Percentiles rank a stretch among this genome's conserved stretches.
phyloP scores from a whole-genome alignment of 257 asterid genomes.

The Mitragyna speciosa region DNA sequence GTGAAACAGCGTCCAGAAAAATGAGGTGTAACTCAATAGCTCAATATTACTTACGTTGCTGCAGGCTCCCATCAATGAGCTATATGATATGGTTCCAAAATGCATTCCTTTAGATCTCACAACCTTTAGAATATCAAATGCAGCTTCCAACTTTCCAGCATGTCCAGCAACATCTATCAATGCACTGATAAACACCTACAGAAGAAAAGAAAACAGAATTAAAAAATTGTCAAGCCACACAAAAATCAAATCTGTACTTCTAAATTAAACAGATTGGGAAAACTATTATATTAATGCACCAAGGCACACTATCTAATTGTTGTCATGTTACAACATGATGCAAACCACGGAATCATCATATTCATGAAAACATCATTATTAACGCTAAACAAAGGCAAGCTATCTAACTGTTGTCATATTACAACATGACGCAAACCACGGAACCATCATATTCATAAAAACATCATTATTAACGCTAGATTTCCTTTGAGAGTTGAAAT shows the following conservation, averaged over 20 bases:
- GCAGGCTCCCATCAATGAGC: constrained; percentile 99
- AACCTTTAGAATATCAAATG: constrained; percentile 80
- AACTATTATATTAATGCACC: background rate
- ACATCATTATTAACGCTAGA: background rate
- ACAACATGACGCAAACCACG: background rate
- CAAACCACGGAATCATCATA: background rate
- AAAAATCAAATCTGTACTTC: background rate
- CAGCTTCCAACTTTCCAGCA: constrained; percentile 88
- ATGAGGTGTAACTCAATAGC: constrained; percentile 6
- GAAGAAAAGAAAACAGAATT: constrained; percentile 26
- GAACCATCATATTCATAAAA: background rate
- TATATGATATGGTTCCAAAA: constrained; percentile 76
- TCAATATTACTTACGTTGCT: constrained; percentile 60
- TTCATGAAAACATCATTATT: background rate
- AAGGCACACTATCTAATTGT: background rate
- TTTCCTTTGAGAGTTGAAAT: background rate
- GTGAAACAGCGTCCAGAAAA: constrained; percentile 4
- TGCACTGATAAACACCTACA: constrained; percentile 88
- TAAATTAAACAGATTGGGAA: background rate
- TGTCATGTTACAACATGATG: background rate
- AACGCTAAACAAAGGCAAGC: background rate
- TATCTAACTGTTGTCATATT: background rate
- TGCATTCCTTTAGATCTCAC: constrained; percentile 73
- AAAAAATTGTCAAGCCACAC: constrained; percentile 7
- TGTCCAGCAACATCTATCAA: constrained; percentile 97